Percentiles rank a stretch among this genome's conserved stretches.
phyloP scores from a whole-genome alignment of 345 rosid species.

The Lepidium africanum region DNA sequence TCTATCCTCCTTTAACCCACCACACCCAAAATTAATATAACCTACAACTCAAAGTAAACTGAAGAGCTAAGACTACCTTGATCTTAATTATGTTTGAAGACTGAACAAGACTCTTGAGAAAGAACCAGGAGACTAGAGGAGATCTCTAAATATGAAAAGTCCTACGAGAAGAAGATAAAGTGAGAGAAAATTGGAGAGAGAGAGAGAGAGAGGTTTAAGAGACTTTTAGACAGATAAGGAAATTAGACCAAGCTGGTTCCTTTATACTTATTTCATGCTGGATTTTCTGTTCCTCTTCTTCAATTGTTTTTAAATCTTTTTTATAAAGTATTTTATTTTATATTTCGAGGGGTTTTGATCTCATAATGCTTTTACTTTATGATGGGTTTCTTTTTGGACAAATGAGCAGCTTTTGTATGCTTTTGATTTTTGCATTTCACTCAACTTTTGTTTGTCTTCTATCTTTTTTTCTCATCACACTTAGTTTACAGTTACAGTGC shows the following conservation, averaged over 20 bases:
- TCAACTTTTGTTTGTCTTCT: slow-evolving; percentile 16
- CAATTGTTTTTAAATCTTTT: slow-evolving; percentile 9
- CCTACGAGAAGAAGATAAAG: neutral
- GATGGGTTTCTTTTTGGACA: slow-evolving; percentile 37
- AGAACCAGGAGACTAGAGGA: too few relatives aligned
- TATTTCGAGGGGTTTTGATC: slow-evolving; percentile 17
- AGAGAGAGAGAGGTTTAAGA: slow-evolving; percentile 22
- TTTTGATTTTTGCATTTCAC: slow-evolving; percentile 33
- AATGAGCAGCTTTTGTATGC: slow-evolving; percentile 35
- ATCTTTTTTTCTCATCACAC: neutral
- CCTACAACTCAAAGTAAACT: neutral
- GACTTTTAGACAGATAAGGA: slow-evolving; percentile 31
- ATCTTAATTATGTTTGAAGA: slow-evolving; percentile 26
- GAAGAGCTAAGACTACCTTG: neutral
- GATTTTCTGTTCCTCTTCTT: slow-evolving; percentile 20
- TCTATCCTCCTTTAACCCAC: slow-evolving; percentile 15
- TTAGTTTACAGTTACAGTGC: slow-evolving; percentile 23
- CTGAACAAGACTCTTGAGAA: slow-evolving; percentile 5
- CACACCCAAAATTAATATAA: slow-evolving; percentile 4
- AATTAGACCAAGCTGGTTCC: slow-evolving; percentile 26
- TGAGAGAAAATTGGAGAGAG: neutral
- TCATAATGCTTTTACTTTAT: slow-evolving; percentile 29
- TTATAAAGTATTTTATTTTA: neutral
- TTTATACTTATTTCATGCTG: slow-evolving; percentile 34
- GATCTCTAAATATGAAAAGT: neutral